Evolutionary conservation across 2,329 filamentous ascomycete genomes (phyloP).

Genomic region (Phoma sp.): DNA sequence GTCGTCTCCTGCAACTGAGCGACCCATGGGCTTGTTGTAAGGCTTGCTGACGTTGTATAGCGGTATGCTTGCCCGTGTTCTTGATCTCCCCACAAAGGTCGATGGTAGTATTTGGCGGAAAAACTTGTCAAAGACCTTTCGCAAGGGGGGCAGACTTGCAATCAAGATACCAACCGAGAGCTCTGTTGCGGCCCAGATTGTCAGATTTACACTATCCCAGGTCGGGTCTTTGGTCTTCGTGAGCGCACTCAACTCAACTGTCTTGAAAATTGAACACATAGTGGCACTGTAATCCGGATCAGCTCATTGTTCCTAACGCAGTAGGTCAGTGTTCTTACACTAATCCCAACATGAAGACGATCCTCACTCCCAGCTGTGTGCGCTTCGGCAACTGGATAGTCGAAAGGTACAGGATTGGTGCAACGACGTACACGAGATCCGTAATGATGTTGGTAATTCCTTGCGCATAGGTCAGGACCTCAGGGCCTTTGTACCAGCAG

Average conservation of each 20-base stretch:
- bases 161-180: slow-evolving; percentile 34
- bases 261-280: slow-evolving; percentile 33
- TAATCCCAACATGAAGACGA: slow-evolving; percentile 37
- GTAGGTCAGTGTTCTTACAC: slow-evolving; percentile 21
- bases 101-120: slow-evolving; percentile 25
- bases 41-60: slow-evolving; percentile 24
- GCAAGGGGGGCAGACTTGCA: slow-evolving; percentile 32
- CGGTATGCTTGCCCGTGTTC: slow-evolving; percentile 18
- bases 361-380: slow-evolving; percentile 33
- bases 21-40: slow-evolving; percentile 17
- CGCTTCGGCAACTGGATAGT: slow-evolving; percentile 30
- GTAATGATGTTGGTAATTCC: slow-evolving; percentile 36
- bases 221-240: slow-evolving; percentile 31
- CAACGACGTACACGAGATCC: slow-evolving; percentile 35
- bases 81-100: slow-evolving; percentile 19
- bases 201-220: slow-evolving; percentile 32
- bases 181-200: slow-evolving; percentile 32
- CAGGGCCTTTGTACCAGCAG: slow-evolving; percentile 28
- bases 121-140: slow-evolving; percentile 33
- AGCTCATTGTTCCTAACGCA: background rate
- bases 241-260: slow-evolving; percentile 27
- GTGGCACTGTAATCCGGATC: slow-evolving; percentile 22
- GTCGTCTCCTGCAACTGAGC: slow-evolving; percentile 20
- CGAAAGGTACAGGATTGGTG: slow-evolving; percentile 35
- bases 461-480: slow-evolving; percentile 25